Evolutionary conservation across 495 filamentous ascomycete genomes (phyloP), one percentile per base, ranked within the genome.

Genomic region (Saxophila tyrrhenica): DNA sequence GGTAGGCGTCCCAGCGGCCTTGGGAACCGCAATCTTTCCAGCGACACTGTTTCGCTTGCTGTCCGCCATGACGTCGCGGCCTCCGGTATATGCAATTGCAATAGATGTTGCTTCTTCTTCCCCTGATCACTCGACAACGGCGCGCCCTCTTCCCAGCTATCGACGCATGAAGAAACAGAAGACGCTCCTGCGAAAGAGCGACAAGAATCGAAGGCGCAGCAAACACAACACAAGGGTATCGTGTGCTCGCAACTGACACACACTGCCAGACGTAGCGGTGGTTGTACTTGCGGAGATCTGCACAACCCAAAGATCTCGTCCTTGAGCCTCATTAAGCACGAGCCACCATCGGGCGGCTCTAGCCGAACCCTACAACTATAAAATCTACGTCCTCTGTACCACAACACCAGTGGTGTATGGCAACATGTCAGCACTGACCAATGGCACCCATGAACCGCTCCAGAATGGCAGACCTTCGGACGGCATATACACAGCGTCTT

Each of bases 1-100:
- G 25, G 63, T 61, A 25, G 65, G 57, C 54, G 62, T 62, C 21
- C 59, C 61, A 9, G 49, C 55, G 23, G 59, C 58, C 61, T 68
- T 70, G n/a, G 68, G 68, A 16, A 62, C 69, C 44, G 67, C 68
- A 38, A 69, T 63, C 60, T 65, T 69, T 20, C 68, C 67, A 15
- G 60, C 63, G 8, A 58, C 59, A 46, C 54, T 62, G 35, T 60
- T 56, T 39, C 65, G 52, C 59, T 67, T 67, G 55, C 15, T 58
- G 19, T 63, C 67, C 44, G 68, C 66, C 68, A 70, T 70, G 17
- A 17, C 52, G 22, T 25, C 48, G 13, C 13, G 29, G 29, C 29
- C 29, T 35, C 45, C 10, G 10, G 45, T 48, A 25, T 48, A 25
- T 44, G 29, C 29, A 35, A 35, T 39, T 9, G 41, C 16, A 44